Base-by-base conservation (phyloP, 1,139 yeast species). In the Tardiomyces blankii region DNA sequence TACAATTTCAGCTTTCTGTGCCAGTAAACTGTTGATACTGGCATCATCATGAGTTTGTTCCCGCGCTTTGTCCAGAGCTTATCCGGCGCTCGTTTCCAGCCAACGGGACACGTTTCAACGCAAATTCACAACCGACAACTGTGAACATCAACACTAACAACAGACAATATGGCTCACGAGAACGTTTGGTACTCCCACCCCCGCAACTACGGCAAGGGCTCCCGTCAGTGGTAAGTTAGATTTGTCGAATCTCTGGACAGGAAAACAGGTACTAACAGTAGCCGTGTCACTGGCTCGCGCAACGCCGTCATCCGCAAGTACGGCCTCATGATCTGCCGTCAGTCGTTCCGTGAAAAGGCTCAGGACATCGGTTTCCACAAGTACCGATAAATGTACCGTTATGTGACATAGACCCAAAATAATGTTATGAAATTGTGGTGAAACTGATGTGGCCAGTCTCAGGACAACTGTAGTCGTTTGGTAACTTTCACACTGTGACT, bases 141-240 rank as follows among this genome's bases (percentile, higher is more conserved):
- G 30, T 9, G 30, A 27, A 9, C 12, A 27, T 27, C 8, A 27
- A 27, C 12, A 30, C 35, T 30, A 30, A 30, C 35, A 30, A 14
- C 16, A 35, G 19, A 35, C 77, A 84, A 78, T 62, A 89, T 89
- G 97, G 96, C 97, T 82, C 97, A 89, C 96, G 96, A 87, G 83
- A 84, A 88, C 88, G 96, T 91, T 82, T 93, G 98, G 98, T 91
- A 76, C 83, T 89, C 97, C 75, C 98, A 91, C 95, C 98, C 98
- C 81, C 88, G 97, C 86, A 89, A 84, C 77, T 89, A 81, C 87
- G 98, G 98, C 77, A 93, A 93, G 87, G 99, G 99, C 78, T 86
- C 97, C 69, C 95, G 99, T 30, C 35, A 30, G 35, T 30, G 97
- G 68, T 63, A 56, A 48, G 65, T 58, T 28, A 23, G n/a, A 32